Evolutionary conservation across 2,329 filamentous ascomycete genomes (phyloP), one percentile per base, ranked within the genome.

Genomic region (Malbranchea zuffiana): DNA sequence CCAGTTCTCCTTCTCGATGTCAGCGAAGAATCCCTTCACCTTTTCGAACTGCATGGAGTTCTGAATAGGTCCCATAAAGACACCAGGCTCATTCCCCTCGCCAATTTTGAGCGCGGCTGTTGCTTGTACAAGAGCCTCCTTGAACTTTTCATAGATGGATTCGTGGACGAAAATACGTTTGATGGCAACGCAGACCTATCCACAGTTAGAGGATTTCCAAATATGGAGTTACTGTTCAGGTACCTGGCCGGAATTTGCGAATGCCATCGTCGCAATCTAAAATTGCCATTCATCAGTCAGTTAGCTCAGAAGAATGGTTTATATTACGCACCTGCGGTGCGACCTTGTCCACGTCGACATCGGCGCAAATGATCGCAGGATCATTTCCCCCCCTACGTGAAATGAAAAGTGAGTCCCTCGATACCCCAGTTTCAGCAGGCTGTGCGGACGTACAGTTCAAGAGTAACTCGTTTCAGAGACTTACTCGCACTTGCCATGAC

Each of bases 31-130:
- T 8, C 61, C 54, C 47, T 69, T 70, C 17, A 76, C 72, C 16
- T 68, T 68, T 31, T 78, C 70, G 50, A 68, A 81, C 54, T 82
- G 78, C 67, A 75, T 70, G 45, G 66, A 57, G 55, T 82, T 82
- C 42, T 77, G 74, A 2, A 81, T 56, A 0, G 78, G 78, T 1
- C 74, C 71, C 39, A 75, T 66, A 25, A 72, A 52, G 28, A 67
- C 62, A 27, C 59, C 60, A 33, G 56, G 63, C 37, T 68, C 54
- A 44, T 48, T 56, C 40, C 52, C 52, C 26, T 54, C 39, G 48
- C 61, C 67, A 28, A 61, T 48, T 33, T 60, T 58, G 18, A 65
- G 42, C 2, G 41, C 43, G 36, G 67, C 63, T 23, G 67, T 65
- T 23, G 68, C 63, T 26, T 62, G 57, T 4, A 66, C 57, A 28